These are phyloP conservation scores for Suillus subaureus DNA, from an alignment of 768 basidiomycete species.

Conservation along the genomic window DNA sequence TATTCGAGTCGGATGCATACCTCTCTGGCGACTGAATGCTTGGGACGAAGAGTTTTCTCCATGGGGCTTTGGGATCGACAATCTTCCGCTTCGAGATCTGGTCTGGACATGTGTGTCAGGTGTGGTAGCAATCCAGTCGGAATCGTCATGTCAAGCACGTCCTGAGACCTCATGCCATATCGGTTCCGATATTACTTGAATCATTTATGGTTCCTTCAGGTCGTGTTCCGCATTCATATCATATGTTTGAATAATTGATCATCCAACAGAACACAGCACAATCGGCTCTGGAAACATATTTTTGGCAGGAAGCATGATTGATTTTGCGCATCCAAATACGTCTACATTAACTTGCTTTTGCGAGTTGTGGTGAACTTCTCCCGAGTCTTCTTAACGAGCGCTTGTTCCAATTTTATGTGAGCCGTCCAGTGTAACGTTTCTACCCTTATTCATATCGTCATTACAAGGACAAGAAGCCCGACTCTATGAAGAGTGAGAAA, in stretches of 20 bases:
- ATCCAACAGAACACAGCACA: not conserved
- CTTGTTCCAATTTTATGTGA: not conserved
- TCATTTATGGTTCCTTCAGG: not conserved
- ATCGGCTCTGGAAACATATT: not conserved
- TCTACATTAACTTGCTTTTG: not conserved
- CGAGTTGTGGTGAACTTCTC: not conserved
- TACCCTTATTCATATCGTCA: not conserved
- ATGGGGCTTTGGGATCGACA: not conserved
- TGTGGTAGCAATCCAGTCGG: not conserved
- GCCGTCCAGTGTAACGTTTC: not conserved
- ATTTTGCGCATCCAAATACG: not conserved
- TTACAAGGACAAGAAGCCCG: too few species aligned
- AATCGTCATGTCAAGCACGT: not conserved
- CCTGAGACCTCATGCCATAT: too few species aligned
- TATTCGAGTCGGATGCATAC: not conserved
- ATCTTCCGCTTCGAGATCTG: not conserved
- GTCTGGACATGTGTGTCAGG: not conserved
- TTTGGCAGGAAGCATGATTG: not conserved
- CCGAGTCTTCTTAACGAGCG: not conserved
- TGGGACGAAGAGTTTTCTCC: too few species aligned
- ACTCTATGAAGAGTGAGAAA: too few species aligned
- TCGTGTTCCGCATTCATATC: not conserved
- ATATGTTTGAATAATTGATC: not conserved
- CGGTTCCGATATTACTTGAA: not conserved
- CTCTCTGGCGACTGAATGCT: not conserved